Evolutionary conservation across 2,329 filamentous ascomycete species (phyloP).

Genomic region (Coleophoma crateriformis): DNA sequence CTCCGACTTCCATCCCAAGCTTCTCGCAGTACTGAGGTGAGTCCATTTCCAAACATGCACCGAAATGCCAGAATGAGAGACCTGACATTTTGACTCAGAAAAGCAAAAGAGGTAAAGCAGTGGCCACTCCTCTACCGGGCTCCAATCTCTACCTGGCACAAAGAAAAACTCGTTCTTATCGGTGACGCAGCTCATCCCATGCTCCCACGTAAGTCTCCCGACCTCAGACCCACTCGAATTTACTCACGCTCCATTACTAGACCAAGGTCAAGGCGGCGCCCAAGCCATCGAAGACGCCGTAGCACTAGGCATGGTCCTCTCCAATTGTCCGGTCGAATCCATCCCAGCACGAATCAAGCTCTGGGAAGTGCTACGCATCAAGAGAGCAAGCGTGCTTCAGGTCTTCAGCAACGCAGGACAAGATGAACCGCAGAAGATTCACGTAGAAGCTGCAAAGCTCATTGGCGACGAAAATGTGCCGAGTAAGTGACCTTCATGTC

Average conservation of each 20-base stretch:
- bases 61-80: neutral
- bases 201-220: conserved; percentile 13
- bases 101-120: conserved; percentile 25
- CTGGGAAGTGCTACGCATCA: conserved; percentile 24
- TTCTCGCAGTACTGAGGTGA: conserved; percentile 9
- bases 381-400: conserved; percentile 29
- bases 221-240: neutral
- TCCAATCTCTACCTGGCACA: conserved; percentile 18
- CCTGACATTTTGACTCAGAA: conserved; percentile 6
- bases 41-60: neutral
- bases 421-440: conserved; percentile 24
- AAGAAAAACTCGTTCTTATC: conserved; percentile 10
- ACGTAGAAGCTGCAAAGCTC: conserved; percentile 20
- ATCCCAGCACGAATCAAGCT: conserved; percentile 16
- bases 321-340: conserved; percentile 9
- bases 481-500: conserved; percentile 16
- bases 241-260: conserved; percentile 3
- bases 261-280: conserved; percentile 26
- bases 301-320: conserved; percentile 22
- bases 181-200: conserved; percentile 20
- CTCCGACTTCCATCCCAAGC: conserved; percentile 6
- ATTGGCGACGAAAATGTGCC: conserved; percentile 25
- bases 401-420: conserved; percentile 32
- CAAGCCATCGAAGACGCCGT: conserved; percentile 27
- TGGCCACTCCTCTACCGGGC: conserved; percentile 23